These are phyloP conservation scores for Botrytis sinoallii DNA, from an alignment of 2,329 filamentous ascomycete genomes.

Conservation along the genomic window DNA sequence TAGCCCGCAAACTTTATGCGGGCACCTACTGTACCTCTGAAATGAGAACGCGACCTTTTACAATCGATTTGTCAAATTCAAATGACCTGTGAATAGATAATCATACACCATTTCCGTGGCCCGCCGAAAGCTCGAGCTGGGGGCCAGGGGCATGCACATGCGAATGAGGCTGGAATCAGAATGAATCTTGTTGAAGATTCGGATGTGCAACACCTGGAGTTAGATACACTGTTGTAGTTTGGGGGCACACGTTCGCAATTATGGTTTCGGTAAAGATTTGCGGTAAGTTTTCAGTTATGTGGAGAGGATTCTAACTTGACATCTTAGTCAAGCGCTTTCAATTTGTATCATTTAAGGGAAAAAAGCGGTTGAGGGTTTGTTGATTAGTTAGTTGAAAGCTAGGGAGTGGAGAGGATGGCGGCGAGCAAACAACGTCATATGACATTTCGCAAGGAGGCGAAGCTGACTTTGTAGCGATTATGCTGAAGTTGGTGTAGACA, in stretches of 20 bases:
- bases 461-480: background rate
- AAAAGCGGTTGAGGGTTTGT: background rate
- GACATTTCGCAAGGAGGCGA: background rate
- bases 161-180: background rate
- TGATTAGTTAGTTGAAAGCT: background rate
- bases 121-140: background rate
- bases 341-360: background rate
- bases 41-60: background rate
- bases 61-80: background rate
- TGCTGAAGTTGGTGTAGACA: background rate
- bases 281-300: background rate
- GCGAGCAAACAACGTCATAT: background rate
- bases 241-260: background rate
- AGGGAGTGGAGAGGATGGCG: background rate
- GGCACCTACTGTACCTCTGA: background rate
- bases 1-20: background rate
- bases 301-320: background rate
- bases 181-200: constrained; percentile 3
- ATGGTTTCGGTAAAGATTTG: background rate
- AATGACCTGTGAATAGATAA: background rate
- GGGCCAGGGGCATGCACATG: constrained; percentile 1
- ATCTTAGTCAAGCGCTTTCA: background rate
- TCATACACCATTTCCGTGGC: background rate
- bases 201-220: background rate
- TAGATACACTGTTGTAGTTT: background rate